A percentile compares a stretch with the other conserved stretches of the same genome.
Evolutionary conservation across 2,329 filamentous ascomycete genomes (phyloP).

Genomic region (Rhytidhysteron rufulum): DNA sequence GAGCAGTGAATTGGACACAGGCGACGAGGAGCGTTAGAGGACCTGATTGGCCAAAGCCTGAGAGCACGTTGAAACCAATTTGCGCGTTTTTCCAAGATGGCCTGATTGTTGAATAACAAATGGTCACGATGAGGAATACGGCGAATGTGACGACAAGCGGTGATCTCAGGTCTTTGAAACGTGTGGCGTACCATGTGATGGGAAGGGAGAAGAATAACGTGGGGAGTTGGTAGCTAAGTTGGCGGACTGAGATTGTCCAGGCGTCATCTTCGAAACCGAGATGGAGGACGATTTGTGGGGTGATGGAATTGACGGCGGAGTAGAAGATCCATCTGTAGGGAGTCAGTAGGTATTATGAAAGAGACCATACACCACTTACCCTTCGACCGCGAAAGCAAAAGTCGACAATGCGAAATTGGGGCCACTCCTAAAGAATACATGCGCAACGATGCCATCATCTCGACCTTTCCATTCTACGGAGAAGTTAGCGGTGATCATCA

Average conservation of each 20-base stretch:
- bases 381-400: slow-evolving; percentile 52
- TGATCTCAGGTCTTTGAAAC: slow-evolving; percentile 25
- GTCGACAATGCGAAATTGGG: slow-evolving; percentile 50
- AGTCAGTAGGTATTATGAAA: too few species aligned
- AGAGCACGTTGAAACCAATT: slow-evolving; percentile 1
- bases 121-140: slow-evolving; percentile 23
- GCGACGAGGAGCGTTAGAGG: slow-evolving; percentile 5
- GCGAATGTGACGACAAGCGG: slow-evolving; percentile 23
- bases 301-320: slow-evolving; percentile 29
- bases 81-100: slow-evolving; percentile 18
- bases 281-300: slow-evolving; percentile 28
- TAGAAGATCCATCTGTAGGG: slow-evolving; percentile 51
- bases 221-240: slow-evolving; percentile 25
- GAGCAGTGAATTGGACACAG: slow-evolving; percentile 1
- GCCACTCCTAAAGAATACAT: slow-evolving; percentile 49
- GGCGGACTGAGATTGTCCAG: slow-evolving; percentile 27
- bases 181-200: slow-evolving; percentile 25
- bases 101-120: slow-evolving; percentile 22
- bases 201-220: slow-evolving; percentile 16
- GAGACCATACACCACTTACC: slow-evolving; percentile 13
- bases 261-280: slow-evolving; percentile 26
- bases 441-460: slow-evolving; percentile 48
- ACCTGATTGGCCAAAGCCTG: not conserved
- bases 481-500: not conserved
- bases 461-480: slow-evolving; percentile 50